Conservation (phyloP, 805 yeast genomes). For the Schwanniomyces vanrijiae region DNA sequence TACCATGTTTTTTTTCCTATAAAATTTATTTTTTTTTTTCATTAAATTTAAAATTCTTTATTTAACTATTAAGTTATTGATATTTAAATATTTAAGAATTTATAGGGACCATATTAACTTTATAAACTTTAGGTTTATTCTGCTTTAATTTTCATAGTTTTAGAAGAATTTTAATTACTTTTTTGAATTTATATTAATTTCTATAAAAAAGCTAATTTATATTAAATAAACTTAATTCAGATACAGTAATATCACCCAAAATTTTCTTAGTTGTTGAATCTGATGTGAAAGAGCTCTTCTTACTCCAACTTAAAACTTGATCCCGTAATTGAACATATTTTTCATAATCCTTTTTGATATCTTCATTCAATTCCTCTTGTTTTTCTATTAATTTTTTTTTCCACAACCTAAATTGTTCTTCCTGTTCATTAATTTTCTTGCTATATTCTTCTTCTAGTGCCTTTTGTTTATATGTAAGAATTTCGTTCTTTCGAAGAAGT, state of each 20-base stretch:
- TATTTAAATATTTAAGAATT: no score
- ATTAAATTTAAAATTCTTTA: no score
- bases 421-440: conserved; percentile 48
- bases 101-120: no score
- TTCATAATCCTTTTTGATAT: conserved; percentile 45
- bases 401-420: conserved; percentile 62
- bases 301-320: conserved; percentile 11
- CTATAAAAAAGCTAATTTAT: not conserved
- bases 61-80: no score
- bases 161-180: no score
- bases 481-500: conserved; percentile 45
- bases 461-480: conserved; percentile 44
- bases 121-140: no score
- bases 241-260: not conserved
- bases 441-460: conserved; percentile 44
- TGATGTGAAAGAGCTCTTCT: not conserved
- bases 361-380: conserved; percentile 57
- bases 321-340: conserved; percentile 36
- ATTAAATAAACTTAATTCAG: not conserved
- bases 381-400: conserved; percentile 52
- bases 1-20: no score
- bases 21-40: no score
- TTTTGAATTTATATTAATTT: no score
- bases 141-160: no score
- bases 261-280: not conserved